Evolutionary conservation across 495 filamentous ascomycete species (phyloP).

Genomic region (Chaetomium tenue): DNA sequence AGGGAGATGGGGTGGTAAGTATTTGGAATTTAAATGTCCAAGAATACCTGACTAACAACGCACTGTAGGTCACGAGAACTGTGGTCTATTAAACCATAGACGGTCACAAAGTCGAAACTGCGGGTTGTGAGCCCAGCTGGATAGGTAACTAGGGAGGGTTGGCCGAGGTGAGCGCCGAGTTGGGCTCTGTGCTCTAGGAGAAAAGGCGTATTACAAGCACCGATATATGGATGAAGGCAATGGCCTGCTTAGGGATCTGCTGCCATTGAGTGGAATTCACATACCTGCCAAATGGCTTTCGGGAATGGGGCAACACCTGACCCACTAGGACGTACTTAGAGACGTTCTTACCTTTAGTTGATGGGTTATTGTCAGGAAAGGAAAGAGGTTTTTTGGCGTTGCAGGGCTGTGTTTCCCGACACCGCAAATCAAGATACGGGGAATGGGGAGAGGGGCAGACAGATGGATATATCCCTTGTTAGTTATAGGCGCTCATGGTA

Average conservation of each 20-base stretch:
- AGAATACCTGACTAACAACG: conserved; percentile 1
- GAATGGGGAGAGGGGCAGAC: background rate
- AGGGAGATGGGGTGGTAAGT: conserved; percentile 54
- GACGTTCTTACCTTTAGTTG: background rate
- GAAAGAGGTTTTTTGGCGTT: background rate
- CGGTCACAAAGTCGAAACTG: no score
- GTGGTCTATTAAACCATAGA: conserved; percentile 47
- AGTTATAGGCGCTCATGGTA: conserved; percentile 8
- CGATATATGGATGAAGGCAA: background rate
- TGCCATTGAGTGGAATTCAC: background rate
- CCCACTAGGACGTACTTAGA: background rate
- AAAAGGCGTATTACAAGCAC: background rate
- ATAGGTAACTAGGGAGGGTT: background rate
- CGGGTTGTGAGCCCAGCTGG: background rate
- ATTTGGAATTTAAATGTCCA: conserved; percentile 22
- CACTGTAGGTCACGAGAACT: conserved; percentile 40
- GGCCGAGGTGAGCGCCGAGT: background rate
- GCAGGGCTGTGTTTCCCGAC: background rate
- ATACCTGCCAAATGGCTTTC: background rate
- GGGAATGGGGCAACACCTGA: background rate
- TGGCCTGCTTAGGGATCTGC: background rate
- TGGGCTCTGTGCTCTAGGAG: background rate
- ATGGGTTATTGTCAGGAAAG: background rate
- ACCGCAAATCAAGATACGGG: background rate
- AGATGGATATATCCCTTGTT: conserved; percentile 7